phyloP scores from a whole-genome alignment of 441 rosid genomes.

The Pelargonium myrrhifolium region DNA sequence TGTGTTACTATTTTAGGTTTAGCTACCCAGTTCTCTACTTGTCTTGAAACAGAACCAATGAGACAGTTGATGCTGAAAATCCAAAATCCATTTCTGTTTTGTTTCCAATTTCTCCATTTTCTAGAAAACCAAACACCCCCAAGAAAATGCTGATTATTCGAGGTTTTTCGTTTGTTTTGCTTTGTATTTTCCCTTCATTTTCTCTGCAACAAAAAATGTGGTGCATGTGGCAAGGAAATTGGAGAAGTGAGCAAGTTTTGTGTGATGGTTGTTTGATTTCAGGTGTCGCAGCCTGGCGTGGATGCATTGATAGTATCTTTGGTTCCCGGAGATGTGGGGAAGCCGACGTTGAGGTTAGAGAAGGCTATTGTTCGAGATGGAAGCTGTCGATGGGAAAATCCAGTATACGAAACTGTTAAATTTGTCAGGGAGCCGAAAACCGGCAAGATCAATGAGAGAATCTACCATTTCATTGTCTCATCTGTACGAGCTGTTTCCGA shows the following conservation, averaged over 20 bases:
- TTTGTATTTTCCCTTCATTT: no score
- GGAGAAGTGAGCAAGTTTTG: slow-evolving; percentile 9
- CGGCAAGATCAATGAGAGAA: slow-evolving; percentile 56
- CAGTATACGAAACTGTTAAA: slow-evolving; percentile 62
- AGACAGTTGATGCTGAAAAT: background rate
- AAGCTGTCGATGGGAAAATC: slow-evolving; percentile 59
- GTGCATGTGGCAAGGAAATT: slow-evolving; percentile 17
- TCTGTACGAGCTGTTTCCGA: slow-evolving; percentile 32
- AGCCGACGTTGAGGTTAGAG: slow-evolving; percentile 58
- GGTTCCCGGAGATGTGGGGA: slow-evolving; percentile 69
- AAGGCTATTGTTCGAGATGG: slow-evolving; percentile 54
- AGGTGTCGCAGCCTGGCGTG: slow-evolving; percentile 46
- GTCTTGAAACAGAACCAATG: no score
- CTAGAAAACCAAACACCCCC: background rate
- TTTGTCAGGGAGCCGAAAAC: slow-evolving; percentile 51
- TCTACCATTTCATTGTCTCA: slow-evolving; percentile 58
- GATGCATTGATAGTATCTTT: slow-evolving; percentile 52
- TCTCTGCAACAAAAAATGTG: background rate
- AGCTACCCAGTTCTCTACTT: no score
- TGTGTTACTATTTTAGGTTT: background rate
- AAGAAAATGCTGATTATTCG: background rate
- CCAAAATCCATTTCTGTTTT: background rate
- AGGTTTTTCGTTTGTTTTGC: background rate
- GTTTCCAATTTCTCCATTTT: background rate
- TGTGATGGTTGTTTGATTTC: slow-evolving; percentile 15